These are phyloP conservation scores for Colletotrichum simmondsii DNA, from an alignment of 2,329 filamentous ascomycete species.

Conservation along the genomic window DNA sequence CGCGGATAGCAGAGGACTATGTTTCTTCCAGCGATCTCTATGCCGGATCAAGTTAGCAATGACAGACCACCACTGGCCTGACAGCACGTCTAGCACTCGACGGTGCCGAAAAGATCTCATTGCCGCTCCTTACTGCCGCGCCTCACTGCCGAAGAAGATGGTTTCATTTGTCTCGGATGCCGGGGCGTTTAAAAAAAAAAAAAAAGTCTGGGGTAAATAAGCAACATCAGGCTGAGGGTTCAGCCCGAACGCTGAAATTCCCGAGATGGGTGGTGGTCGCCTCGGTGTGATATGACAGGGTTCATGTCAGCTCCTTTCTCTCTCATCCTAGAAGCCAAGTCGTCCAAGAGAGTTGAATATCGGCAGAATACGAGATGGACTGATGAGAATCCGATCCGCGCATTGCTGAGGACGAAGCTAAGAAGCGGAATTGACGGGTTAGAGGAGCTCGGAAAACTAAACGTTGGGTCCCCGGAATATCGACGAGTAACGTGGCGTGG, in stretches of 20 bases:
- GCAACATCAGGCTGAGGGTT: not conserved
- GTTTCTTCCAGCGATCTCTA: not conserved
- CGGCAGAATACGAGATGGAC: not conserved
- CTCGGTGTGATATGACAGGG: not conserved
- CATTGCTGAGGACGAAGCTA: not conserved
- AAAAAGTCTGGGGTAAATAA: not conserved
- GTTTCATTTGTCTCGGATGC: not conserved
- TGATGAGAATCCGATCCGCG: slow-evolving; percentile 10
- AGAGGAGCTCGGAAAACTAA: not conserved
- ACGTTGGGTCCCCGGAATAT: not conserved
- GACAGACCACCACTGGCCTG: not conserved
- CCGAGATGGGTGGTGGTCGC: not conserved
- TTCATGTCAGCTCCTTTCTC: not conserved
- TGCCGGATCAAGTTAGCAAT: not conserved
- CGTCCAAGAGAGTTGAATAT: not conserved
- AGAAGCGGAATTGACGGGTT: not conserved
- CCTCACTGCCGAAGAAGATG: not conserved
- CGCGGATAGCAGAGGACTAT: not conserved
- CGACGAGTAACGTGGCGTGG: not conserved
- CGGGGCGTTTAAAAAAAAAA: not conserved
- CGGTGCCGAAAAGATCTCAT: not conserved
- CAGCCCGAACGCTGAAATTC: not conserved
- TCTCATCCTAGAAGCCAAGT: not conserved
- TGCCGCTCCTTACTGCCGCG: not conserved
- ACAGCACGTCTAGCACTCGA: not conserved